These are phyloP conservation scores for Solanum chacoense DNA, from an alignment of 305 asterid species.

Conservation along the genomic window DNA sequence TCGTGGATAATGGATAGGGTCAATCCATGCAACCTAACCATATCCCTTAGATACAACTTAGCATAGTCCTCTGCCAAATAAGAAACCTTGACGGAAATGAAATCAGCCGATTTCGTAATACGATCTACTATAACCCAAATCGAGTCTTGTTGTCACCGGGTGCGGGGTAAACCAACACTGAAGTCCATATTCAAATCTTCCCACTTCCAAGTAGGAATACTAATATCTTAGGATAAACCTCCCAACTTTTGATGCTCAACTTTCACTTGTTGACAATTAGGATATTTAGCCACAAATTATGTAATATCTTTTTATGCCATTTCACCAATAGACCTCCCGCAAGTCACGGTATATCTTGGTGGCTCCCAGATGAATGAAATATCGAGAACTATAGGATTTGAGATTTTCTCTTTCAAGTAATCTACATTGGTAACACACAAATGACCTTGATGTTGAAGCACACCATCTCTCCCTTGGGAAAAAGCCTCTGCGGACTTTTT, in stretches of 20 bases:
- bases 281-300: no score
- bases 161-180: no score
- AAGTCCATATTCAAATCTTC: no score
- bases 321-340: neutral
- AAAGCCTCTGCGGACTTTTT: neutral
- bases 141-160: neutral
- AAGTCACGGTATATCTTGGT: neutral
- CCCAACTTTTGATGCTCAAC: no score
- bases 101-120: neutral
- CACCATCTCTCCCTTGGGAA: neutral
- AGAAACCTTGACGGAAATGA: neutral
- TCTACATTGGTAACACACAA: neutral
- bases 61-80: neutral
- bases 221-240: no score
- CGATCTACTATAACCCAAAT: neutral
- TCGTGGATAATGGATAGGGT: neutral
- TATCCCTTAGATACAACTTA: neutral
- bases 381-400: neutral
- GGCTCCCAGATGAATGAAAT: neutral
- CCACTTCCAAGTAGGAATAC: no score
- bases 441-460: neutral
- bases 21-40: neutral
- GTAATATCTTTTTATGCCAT: no score
- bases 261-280: no score
- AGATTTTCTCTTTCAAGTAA: neutral